Percentiles rank a stretch among this genome's conserved stretches.
These are phyloP conservation scores for Rubroshorea leprosula DNA, from an alignment of 345 rosid species.

Conservation along the genomic window DNA sequence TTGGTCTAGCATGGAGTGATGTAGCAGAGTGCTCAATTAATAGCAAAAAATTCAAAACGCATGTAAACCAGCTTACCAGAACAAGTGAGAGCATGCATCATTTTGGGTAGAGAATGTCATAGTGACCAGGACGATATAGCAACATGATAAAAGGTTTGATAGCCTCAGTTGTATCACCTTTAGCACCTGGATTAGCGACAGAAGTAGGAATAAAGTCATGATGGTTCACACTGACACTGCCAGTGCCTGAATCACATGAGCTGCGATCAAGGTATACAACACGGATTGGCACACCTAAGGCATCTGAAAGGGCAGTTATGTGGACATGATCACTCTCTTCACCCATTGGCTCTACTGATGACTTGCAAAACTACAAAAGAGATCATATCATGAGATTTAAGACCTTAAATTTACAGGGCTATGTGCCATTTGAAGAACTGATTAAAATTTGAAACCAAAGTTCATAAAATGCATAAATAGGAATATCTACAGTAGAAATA, in stretches of 20 bases:
- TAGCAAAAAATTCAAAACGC: no score
- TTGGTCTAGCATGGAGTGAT: no score
- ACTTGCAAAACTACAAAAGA: constrained; percentile 84
- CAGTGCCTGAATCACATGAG: constrained; percentile 61
- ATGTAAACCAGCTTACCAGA: constrained; percentile 35
- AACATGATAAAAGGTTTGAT: constrained; percentile 66
- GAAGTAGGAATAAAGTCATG: constrained; percentile 74
- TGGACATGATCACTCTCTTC: constrained; percentile 99
- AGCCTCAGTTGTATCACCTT: constrained; percentile 26
- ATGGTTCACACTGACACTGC: constrained; percentile 76
- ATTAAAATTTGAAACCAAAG: constrained; percentile 2
- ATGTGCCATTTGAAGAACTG: neutral
- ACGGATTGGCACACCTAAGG: constrained; percentile 85
- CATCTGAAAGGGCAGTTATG: constrained; percentile 92
- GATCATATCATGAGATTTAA: constrained; percentile 8
- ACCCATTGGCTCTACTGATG: constrained; percentile 99
- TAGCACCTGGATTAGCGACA: constrained; percentile 23
- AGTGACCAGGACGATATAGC: constrained; percentile 98
- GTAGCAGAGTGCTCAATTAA: no score
- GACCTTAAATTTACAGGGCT: neutral
- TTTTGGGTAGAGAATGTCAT: constrained; percentile 90
- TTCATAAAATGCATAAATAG: neutral
- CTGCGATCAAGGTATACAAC: constrained; percentile 95
- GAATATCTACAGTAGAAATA: neutral
- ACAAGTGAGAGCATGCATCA: constrained; percentile 26